A percentile compares a stretch with the other conserved stretches of the same genome.
Evolutionary conservation across 805 yeast genomes (phyloP).

Genomic region (Candida taoyuanica): DNA sequence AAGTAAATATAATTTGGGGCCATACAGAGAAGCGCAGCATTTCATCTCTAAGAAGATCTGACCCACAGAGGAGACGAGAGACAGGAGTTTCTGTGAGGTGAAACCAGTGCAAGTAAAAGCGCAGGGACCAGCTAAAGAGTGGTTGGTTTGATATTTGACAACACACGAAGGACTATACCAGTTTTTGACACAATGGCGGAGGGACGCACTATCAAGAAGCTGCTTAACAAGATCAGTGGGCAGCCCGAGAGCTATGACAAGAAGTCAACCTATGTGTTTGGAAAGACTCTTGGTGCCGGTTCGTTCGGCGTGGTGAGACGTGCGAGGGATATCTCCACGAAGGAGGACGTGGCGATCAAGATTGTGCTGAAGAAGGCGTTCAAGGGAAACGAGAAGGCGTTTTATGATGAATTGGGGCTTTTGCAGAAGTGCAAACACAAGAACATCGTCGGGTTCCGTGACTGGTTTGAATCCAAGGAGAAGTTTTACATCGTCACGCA

Average conservation of each 20-base stretch:
- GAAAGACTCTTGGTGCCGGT: slow-evolving; percentile 89
- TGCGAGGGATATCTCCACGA: slow-evolving; percentile 49
- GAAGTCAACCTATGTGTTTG: slow-evolving; percentile 69
- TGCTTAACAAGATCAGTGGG: slow-evolving; percentile 55
- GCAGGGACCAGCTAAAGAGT: no score
- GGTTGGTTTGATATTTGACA: no score
- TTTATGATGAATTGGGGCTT: slow-evolving; percentile 71
- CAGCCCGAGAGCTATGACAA: slow-evolving; percentile 68
- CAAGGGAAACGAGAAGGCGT: slow-evolving; percentile 70
- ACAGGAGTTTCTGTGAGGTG: neutral
- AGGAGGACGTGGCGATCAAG: slow-evolving; percentile 83
- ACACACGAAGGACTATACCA: no score
- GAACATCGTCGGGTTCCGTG: slow-evolving; percentile 83
- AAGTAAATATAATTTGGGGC: neutral
- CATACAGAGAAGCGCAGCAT: no score
- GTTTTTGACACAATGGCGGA: slow-evolving; percentile 24
- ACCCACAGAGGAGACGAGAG: neutral
- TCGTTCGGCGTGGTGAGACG: slow-evolving; percentile 88
- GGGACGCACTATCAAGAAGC: slow-evolving; percentile 33
- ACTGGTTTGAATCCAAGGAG: slow-evolving; percentile 91
- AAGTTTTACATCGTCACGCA: slow-evolving; percentile 93
- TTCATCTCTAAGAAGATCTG: no score
- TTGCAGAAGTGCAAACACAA: slow-evolving; percentile 70
- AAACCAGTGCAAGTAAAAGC: no score
- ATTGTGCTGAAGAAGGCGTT: slow-evolving; percentile 82